These are phyloP conservation scores for Coemansia sp. DNA, from an alignment of 192 early-diverging fungal genomes.

Conservation along the genomic window DNA sequence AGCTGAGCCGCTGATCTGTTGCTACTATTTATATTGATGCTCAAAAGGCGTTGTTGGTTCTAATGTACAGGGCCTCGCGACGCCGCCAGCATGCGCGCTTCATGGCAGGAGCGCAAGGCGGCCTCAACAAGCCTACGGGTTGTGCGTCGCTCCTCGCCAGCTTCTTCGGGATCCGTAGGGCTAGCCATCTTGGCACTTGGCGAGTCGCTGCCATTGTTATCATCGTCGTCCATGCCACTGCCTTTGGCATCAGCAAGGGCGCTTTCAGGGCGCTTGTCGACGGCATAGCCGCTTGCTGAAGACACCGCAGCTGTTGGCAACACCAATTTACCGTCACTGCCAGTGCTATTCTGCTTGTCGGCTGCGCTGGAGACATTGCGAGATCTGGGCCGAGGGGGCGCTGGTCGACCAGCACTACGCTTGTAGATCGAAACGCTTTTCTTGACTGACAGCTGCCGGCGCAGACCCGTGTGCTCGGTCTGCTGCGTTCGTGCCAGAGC, in stretches of 20 bases:
- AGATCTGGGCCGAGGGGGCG: constrained; percentile 26
- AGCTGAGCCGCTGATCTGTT: background rate
- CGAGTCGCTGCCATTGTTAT: constrained; percentile 2
- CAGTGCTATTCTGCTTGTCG: background rate
- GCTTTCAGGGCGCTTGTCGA: background rate
- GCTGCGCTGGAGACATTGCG: background rate
- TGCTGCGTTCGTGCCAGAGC: background rate
- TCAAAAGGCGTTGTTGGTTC: too few relatives aligned
- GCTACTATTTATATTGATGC: too few relatives aligned
- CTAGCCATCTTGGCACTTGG: background rate
- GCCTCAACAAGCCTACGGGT: constrained; percentile 40
- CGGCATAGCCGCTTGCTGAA: background rate
- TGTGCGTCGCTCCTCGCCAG: constrained; percentile 28
- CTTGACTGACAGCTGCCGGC: constrained; percentile 48
- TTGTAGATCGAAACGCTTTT: constrained; percentile 50
- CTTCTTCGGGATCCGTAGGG: background rate
- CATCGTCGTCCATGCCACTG: constrained; percentile 8
- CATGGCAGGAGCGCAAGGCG: constrained; percentile 40
- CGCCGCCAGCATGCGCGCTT: constrained; percentile 25
- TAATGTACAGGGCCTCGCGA: background rate
- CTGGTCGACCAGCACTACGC: constrained; percentile 16
- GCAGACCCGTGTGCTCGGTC: constrained; percentile 38
- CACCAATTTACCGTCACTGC: background rate
- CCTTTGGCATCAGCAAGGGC: background rate
- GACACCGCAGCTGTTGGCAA: background rate